Percentiles rank a stretch among this genome's conserved stretches.
phyloP scores from a whole-genome alignment of 2,329 filamentous ascomycete species.

The Clarireedia hainanense region DNA sequence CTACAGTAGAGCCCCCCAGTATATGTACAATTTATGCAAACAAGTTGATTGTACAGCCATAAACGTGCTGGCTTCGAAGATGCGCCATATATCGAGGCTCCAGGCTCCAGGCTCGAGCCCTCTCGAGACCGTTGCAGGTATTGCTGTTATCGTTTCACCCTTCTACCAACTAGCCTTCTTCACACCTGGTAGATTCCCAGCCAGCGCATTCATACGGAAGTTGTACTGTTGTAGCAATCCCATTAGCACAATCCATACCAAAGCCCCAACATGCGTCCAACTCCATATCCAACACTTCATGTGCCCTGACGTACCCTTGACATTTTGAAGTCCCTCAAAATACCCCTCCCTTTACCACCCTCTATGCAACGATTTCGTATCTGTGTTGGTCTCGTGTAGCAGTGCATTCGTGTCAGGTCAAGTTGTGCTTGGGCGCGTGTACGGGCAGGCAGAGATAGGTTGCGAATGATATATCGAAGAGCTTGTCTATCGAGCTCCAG shows the following conservation, averaged over 20 bases:
- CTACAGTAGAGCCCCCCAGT: neutral
- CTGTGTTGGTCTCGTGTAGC: conserved; percentile 88
- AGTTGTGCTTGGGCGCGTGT: conserved; percentile 88
- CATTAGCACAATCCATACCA: neutral
- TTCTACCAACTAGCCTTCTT: conserved; percentile 92
- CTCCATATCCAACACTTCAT: neutral
- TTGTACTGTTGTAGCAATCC: conserved; percentile 57
- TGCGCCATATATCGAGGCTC: neutral
- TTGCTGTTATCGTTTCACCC: neutral
- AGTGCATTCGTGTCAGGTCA: conserved; percentile 89
- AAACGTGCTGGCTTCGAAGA: neutral
- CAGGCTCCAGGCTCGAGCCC: neutral
- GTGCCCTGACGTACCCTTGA: conserved; percentile 62
- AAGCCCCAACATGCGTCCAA: neutral
- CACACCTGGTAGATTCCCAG: conserved; percentile 81
- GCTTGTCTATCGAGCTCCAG: conserved; percentile 61
- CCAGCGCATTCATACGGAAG: conserved; percentile 84
- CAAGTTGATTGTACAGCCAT: neutral
- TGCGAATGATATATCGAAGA: conserved; percentile 85
- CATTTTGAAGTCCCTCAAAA: conserved; percentile 91
- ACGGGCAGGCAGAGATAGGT: conserved; percentile 74
- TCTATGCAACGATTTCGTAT: conserved; percentile 90
- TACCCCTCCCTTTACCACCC: conserved; percentile 81
- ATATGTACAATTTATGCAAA: neutral
- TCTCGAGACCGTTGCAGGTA: neutral